Evolutionary conservation across 495 filamentous ascomycete species (phyloP).

Genomic region (Xylaria grammica): DNA sequence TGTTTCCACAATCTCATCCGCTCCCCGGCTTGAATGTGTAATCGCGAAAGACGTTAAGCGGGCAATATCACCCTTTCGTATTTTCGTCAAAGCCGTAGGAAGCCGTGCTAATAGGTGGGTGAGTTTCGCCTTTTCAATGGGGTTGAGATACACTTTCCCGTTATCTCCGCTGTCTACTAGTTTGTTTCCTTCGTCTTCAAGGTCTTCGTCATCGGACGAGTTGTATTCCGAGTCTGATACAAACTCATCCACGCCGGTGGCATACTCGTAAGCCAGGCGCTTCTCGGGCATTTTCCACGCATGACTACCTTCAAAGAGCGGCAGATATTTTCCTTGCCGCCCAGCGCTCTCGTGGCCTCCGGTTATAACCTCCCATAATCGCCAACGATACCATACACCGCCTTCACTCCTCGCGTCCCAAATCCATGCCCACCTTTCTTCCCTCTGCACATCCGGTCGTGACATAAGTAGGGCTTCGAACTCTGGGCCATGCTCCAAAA

Average conservation of each 20-base stretch:
- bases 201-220: conserved; percentile 86
- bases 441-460: conserved; percentile 73
- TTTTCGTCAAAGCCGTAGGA: conserved; percentile 73
- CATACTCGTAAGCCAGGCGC: conserved; percentile 73
- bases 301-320: conserved; percentile 72
- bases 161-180: conserved; percentile 60
- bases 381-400: conserved; percentile 89
- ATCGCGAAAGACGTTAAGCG: conserved; percentile 89
- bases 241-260: conserved; percentile 74
- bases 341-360: conserved; percentile 45
- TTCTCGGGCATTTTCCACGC: conserved; percentile 74
- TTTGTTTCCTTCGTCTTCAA: conserved; percentile 72
- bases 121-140: conserved; percentile 82
- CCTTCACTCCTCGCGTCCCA: conserved; percentile 84
- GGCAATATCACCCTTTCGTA: conserved; percentile 86
- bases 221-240: conserved; percentile 84
- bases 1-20: conserved; percentile 88
- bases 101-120: conserved; percentile 79
- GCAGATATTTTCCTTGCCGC: conserved; percentile 51
- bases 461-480: conserved; percentile 95
- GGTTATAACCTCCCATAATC: conserved; percentile 82
- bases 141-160: conserved; percentile 77
- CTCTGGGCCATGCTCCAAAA: conserved; percentile 80
- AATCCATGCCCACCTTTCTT: conserved; percentile 92
- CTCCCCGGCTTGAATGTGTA: conserved; percentile 74